Percentiles rank a stretch among this genome's conserved stretches.
Evolutionary conservation across 2,329 filamentous ascomycete genomes (phyloP).

Genomic region (Pyrenochaeta sp.): DNA sequence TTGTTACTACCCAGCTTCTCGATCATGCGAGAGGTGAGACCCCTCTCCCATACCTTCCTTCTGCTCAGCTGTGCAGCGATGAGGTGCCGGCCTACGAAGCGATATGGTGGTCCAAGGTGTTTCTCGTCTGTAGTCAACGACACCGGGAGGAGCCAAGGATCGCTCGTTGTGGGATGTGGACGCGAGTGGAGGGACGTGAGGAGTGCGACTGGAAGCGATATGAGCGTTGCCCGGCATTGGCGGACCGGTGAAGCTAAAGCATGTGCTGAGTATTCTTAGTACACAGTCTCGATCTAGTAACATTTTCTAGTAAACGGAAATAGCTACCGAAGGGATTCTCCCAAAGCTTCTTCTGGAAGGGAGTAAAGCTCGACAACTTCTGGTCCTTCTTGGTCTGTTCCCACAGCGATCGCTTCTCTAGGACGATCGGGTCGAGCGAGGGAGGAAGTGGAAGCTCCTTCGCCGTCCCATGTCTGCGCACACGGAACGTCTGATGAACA

Average conservation of each 20-base stretch:
- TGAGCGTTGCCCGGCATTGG: conserved; percentile 60
- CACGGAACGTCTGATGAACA: conserved; percentile 42
- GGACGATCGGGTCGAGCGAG: conserved; percentile 56
- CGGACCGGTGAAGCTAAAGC: conserved; percentile 70
- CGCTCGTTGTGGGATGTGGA: conserved; percentile 61
- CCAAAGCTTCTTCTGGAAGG: conserved; percentile 66
- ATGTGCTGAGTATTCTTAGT: conserved; percentile 57
- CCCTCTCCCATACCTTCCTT: conserved; percentile 32
- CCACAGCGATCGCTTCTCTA: conserved; percentile 46
- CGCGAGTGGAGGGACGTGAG: conserved; percentile 68
- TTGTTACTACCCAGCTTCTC: conserved; percentile 47
- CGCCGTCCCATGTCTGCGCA: conserved; percentile 43
- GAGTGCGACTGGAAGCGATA: conserved; percentile 67
- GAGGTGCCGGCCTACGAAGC: conserved; percentile 28
- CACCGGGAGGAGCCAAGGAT: conserved; percentile 66
- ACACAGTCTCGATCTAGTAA: neutral
- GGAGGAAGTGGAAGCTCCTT: conserved; percentile 57
- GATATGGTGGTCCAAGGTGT: conserved; percentile 34
- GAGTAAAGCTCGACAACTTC: conserved; percentile 52
- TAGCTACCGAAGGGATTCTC: conserved; percentile 70
- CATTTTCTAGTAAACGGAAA: neutral
- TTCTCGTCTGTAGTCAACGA: conserved; percentile 33
- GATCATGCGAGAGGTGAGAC: conserved; percentile 36
- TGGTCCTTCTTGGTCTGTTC: conserved; percentile 53
- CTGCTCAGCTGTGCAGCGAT: conserved; percentile 27